Evolutionary conservation across 148 eudicot genomes (phyloP).

Genomic region (Euryodendron excelsum): DNA sequence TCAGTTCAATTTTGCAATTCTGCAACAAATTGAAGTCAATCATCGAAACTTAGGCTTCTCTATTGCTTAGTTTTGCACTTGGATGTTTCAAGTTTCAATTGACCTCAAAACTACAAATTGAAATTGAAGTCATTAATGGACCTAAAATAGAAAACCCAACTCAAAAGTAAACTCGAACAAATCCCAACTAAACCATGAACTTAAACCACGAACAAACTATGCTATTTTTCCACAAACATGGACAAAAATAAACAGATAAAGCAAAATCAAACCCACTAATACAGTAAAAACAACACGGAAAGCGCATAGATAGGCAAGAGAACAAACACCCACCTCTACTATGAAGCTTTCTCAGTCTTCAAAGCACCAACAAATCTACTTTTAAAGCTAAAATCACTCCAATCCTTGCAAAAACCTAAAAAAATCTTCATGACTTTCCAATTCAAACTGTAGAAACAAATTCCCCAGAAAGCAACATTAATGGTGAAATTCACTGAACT

Average conservation of each 20-base stretch:
- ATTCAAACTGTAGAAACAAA: no score
- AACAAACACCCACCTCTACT: slow-evolving; percentile 29
- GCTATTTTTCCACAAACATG: slow-evolving; percentile 14
- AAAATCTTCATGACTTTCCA: slow-evolving; percentile 21
- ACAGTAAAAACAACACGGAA: slow-evolving; percentile 13
- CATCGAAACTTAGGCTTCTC: neutral
- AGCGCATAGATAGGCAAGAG: slow-evolving; percentile 3
- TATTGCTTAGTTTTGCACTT: neutral
- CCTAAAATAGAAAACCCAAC: neutral
- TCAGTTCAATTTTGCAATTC: neutral
- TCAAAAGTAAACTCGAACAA: neutral
- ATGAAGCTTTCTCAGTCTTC: slow-evolving; percentile 26
- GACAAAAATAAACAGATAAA: slow-evolving; percentile 1
- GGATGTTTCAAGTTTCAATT: slow-evolving; percentile 7
- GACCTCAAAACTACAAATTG: neutral
- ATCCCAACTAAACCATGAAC: slow-evolving; percentile 3
- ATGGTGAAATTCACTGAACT: no score
- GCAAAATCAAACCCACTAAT: slow-evolving; percentile 26
- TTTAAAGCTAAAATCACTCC: slow-evolving; percentile 19
- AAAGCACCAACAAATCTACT: slow-evolving; percentile 29
- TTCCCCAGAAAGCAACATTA: slow-evolving; percentile 13
- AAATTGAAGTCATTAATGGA: neutral
- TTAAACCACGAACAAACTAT: neutral
- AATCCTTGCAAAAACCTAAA: slow-evolving; percentile 19
- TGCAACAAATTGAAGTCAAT: neutral